Base-by-base conservation (phyloP, 768 basidiomycete genomes). In the Termitomyces sp. region DNA sequence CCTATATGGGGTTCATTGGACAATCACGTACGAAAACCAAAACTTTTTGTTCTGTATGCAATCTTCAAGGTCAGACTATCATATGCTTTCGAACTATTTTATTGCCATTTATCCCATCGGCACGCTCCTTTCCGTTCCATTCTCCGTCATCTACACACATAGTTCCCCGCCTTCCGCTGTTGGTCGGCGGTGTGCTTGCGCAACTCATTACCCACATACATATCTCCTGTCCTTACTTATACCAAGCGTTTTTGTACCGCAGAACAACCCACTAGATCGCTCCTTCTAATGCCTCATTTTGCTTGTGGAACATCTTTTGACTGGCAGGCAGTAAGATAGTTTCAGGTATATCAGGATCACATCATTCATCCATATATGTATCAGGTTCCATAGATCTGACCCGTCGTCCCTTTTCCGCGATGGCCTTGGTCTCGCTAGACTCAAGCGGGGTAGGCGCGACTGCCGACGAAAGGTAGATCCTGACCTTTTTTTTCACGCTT, bases 61-160 rank as follows among this genome's bases (percentile, higher is more conserved):
- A 55, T 22, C 58, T 42, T 55, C 52, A 58, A 60, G 56, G 54
- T 30, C 54, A 58, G 42, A 54, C 58, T 62, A 66, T 62, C 58
- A 51, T 66, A 66, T 64, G 59, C 63, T 65, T 59, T 60, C 61
- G 67, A 66, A 68, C 67, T 69, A 72, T 68, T 65, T 68, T 68
- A 68, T 64, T 52, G 58, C 66, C 69, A 63, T 65, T 67, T 68
- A 67, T 65, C 61, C 62, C 65, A 59, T 57, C 58, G 61, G 33
- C 57, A 53, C 52, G 27, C 39, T 41, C 53, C 53, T n/a, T 54
- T 67, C 62, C 49, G 30, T 63, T 61, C 54, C 58, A 41, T 37
- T 51, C 57, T 54, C 59, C 58, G 61, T 53, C 62, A 64, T 63
- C 56, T 57, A 64, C 44, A 60, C 57, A 61, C 60, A 63, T 49